Percentiles rank a stretch among this genome's conserved stretches.
Evolutionary conservation across 129 eudicot genomes (phyloP).

Genomic region (Solidago caesia): DNA sequence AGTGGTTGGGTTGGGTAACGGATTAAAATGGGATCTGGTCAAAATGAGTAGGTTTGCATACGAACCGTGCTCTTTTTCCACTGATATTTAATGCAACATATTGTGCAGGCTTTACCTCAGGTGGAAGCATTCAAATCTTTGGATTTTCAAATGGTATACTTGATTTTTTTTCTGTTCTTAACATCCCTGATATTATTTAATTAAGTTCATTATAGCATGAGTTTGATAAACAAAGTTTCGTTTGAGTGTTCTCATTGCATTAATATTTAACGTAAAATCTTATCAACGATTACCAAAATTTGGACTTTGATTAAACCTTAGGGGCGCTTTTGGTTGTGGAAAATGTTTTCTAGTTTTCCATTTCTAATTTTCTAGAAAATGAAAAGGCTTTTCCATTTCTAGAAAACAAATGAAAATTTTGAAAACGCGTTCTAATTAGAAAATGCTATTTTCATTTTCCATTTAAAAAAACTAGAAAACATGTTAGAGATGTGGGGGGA

Average conservation of each 20-base stretch:
- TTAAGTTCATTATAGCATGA: neutral
- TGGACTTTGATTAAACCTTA: neutral
- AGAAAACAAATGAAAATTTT: too few relatives aligned
- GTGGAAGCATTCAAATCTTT: slow-evolving; percentile 59
- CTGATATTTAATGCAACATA: neutral
- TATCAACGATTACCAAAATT: neutral
- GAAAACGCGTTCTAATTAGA: too few relatives aligned
- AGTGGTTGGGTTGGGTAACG: neutral
- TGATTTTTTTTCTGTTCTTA: neutral
- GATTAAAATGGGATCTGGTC: neutral
- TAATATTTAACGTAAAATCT: neutral
- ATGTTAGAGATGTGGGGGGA: too few relatives aligned
- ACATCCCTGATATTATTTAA: neutral
- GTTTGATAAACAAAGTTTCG: neutral
- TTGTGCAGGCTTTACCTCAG: slow-evolving; percentile 66
- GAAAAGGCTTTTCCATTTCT: too few relatives aligned
- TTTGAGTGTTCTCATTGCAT: neutral
- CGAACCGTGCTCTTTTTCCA: neutral
- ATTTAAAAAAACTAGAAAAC: too few relatives aligned
- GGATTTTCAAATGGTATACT: slow-evolving; percentile 70
- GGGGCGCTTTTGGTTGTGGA: neutral
- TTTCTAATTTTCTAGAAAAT: too few relatives aligned
- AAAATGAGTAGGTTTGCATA: neutral
- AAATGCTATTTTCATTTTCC: too few relatives aligned
- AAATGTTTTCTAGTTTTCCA: too few relatives aligned